Evolutionary conservation across 176 grass and related monocot species (phyloP).

Genomic region (Musa itinerans): DNA sequence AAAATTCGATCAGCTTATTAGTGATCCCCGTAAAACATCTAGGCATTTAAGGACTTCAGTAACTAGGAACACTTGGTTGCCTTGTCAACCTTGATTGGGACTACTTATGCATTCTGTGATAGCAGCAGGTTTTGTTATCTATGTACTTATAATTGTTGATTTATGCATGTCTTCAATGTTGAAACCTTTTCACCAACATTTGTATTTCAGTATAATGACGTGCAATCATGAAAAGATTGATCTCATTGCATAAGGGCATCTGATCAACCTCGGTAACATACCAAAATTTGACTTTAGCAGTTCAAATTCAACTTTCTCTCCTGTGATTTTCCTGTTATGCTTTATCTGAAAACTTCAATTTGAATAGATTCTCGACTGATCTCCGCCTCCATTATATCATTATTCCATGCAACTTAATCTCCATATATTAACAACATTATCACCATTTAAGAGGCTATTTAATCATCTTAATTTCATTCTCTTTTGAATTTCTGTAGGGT

Average conservation of each 20-base stretch:
- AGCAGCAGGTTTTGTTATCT: background rate
- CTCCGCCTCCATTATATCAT: background rate
- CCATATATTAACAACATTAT: slow-evolving; percentile 13
- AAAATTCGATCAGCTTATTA: too few relatives aligned
- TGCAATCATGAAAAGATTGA: background rate
- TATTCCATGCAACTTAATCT: slow-evolving; percentile 17
- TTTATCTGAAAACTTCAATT: too few relatives aligned
- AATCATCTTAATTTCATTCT: slow-evolving; percentile 12
- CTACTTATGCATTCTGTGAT: background rate
- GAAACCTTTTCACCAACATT: background rate
- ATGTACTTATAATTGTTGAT: background rate
- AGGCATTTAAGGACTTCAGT: background rate
- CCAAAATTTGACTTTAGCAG: background rate
- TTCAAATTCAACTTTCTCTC: background rate
- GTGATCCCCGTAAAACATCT: too few relatives aligned
- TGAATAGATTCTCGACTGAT: too few relatives aligned
- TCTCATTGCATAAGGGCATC: background rate
- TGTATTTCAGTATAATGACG: background rate
- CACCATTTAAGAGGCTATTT: background rate
- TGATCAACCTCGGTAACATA: background rate
- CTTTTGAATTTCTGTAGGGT: slow-evolving; percentile 44
- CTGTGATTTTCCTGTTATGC: background rate
- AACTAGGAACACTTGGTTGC: background rate
- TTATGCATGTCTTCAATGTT: background rate
- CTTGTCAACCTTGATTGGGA: background rate